phyloP scores from a whole-genome alignment of 306 rosid species.

The Trifolium subterraneum region DNA sequence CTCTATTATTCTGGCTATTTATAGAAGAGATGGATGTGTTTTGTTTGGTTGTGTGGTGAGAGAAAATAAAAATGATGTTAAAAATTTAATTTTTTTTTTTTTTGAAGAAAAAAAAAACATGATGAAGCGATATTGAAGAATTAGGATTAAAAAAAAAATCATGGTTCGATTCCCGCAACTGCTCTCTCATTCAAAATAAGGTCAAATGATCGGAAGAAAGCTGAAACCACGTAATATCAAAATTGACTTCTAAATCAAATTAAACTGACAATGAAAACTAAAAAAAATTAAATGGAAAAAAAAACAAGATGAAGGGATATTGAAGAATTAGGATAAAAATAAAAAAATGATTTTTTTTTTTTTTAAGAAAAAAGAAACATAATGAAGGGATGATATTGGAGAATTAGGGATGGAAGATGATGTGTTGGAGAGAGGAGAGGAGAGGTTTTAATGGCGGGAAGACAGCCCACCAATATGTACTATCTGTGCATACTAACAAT shows the following conservation, averaged over 20 bases:
- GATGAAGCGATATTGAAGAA: background rate
- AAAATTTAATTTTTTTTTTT: background rate
- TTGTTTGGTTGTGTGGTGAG: slow-evolving; percentile 28
- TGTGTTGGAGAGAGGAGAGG: slow-evolving; percentile 40
- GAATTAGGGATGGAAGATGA: slow-evolving; percentile 1
- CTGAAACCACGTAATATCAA: too few species aligned
- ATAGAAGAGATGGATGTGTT: slow-evolving; percentile 47
- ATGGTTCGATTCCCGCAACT: too few species aligned
- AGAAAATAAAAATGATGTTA: background rate
- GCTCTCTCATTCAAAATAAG: too few species aligned
- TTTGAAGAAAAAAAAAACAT: background rate
- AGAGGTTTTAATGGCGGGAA: slow-evolving; percentile 75
- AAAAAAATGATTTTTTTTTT: too few species aligned
- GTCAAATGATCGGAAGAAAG: too few species aligned
- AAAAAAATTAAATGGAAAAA: too few species aligned
- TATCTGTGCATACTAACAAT: slow-evolving; percentile 55
- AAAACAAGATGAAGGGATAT: too few species aligned
- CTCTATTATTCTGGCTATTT: slow-evolving; percentile 47
- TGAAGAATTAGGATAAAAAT: too few species aligned
- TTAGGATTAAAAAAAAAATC: background rate
- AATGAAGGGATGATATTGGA: background rate
- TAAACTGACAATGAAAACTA: too few species aligned
- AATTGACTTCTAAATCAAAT: too few species aligned
- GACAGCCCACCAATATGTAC: slow-evolving; percentile 70
- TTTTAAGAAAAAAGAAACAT: background rate